Evolutionary conservation across 2,329 filamentous ascomycete species (phyloP).

Genomic region (Hymenoscyphus fructigenus): DNA sequence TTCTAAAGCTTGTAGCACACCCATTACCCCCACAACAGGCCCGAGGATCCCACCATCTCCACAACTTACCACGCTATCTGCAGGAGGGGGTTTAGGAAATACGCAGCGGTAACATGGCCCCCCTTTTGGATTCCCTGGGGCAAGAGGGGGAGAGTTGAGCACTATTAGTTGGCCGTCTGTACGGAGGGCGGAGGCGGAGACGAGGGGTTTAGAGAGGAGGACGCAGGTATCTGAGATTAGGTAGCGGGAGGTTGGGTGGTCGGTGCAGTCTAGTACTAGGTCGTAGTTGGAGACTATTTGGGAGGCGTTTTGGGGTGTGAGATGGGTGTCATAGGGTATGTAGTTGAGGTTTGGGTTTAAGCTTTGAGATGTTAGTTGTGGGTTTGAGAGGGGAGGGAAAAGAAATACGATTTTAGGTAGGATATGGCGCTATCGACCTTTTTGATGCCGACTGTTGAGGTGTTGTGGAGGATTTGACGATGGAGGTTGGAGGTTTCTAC

Average conservation of each 20-base stretch:
- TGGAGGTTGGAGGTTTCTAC: constrained; percentile 92
- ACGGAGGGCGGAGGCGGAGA: constrained; percentile 86
- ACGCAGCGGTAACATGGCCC: constrained; percentile 94
- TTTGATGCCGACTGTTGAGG: constrained; percentile 64
- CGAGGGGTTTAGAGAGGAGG: constrained; percentile 71
- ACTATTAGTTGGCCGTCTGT: constrained; percentile 89
- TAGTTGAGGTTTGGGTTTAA: constrained; percentile 73
- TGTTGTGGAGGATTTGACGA: constrained; percentile 81
- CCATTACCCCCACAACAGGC: constrained; percentile 91
- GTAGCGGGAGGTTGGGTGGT: constrained; percentile 88
- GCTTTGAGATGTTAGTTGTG: constrained; percentile 40
- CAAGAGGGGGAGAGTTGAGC: constrained; percentile 74
- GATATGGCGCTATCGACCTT: constrained; percentile 79
- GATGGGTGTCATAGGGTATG: constrained; percentile 58
- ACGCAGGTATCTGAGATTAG: constrained; percentile 90
- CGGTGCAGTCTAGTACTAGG: constrained; percentile 89
- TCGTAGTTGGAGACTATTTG: constrained; percentile 71
- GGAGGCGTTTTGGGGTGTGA: constrained; percentile 68
- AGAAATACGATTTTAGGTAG: constrained; percentile 53
- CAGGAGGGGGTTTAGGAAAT: constrained; percentile 83
- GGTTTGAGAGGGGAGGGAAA: not conserved
- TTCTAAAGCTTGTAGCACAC: constrained; percentile 86
- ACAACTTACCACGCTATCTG: constrained; percentile 79
- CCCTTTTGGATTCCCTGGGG: constrained; percentile 55
- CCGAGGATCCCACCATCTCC: constrained; percentile 92